phyloP scores from a whole-genome alignment of 805 yeast genomes.

The Clavispora vitiphila region DNA sequence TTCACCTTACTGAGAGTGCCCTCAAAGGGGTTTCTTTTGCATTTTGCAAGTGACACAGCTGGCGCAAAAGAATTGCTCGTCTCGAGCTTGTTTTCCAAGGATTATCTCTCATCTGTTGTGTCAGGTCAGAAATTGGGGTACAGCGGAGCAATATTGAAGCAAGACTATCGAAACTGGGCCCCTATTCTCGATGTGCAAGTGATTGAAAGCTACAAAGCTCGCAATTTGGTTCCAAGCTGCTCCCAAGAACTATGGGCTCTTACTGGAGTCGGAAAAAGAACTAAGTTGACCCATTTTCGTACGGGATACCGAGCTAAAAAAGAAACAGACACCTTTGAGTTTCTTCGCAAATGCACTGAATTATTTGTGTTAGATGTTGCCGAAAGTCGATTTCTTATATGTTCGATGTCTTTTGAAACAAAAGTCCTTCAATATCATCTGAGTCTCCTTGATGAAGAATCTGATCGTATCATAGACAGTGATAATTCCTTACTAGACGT shows the following conservation, averaged over 20 bases:
- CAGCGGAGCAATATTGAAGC: conserved; percentile 20
- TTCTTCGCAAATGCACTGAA: conserved; percentile 25
- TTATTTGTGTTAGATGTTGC: conserved; percentile 16
- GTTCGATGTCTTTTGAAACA: conserved; percentile 37
- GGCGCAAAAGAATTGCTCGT: conserved; percentile 32
- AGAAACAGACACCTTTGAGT: conserved; percentile 22
- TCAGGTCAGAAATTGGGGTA: conserved; percentile 12
- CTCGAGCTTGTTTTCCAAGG: conserved; percentile 14
- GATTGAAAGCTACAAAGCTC: conserved; percentile 22
- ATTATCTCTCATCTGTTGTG: not conserved
- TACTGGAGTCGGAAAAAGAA: conserved; percentile 31
- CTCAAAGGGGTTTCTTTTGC: conserved; percentile 18
- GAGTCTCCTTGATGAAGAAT: conserved; percentile 21
- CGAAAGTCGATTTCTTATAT: conserved; percentile 22
- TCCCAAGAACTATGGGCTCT: conserved; percentile 42
- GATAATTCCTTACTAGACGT: conserved; percentile 18
- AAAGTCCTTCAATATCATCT: conserved; percentile 21
- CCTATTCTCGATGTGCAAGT: conserved; percentile 41
- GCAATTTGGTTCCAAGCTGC: conserved; percentile 13
- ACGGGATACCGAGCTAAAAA: conserved; percentile 27
- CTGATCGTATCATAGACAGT: not conserved
- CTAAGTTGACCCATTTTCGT: conserved; percentile 29
- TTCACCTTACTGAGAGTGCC: conserved; percentile 22
- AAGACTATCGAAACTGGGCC: conserved; percentile 43
- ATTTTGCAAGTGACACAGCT: conserved; percentile 40